A percentile compares a stretch with the other conserved stretches of the same genome.
Evolutionary conservation across 495 filamentous ascomycete genomes (phyloP).

Genomic region (Chaetomium tenue): DNA sequence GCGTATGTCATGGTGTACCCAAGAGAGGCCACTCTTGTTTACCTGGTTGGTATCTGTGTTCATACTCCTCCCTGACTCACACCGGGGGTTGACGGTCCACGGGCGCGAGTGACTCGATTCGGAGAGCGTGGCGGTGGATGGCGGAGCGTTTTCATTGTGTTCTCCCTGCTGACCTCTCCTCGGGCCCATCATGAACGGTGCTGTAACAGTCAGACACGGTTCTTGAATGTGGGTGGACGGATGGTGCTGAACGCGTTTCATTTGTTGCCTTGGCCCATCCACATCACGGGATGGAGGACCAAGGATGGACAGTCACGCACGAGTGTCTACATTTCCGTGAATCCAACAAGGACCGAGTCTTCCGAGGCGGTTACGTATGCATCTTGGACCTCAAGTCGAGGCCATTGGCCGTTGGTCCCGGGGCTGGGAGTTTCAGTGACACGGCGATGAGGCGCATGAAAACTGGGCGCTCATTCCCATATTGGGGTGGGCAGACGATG

Average conservation of each 20-base stretch:
- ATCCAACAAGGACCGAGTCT: not conserved
- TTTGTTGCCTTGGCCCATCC: not conserved
- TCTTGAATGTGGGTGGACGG: too few relatives aligned
- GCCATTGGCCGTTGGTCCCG: not conserved
- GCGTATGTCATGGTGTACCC: not conserved
- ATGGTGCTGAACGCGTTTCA: not conserved
- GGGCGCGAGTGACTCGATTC: not conserved
- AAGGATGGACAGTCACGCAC: not conserved
- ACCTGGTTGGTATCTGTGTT: not conserved
- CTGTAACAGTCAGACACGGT: not conserved
- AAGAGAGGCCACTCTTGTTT: not conserved
- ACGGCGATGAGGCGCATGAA: not conserved
- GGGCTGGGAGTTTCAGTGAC: not conserved
- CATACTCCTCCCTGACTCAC: not conserved
- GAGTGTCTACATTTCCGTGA: not conserved
- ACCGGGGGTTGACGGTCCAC: not conserved
- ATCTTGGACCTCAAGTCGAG: not conserved
- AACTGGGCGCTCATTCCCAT: too few relatives aligned
- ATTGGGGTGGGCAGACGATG: too few relatives aligned
- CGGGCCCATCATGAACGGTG: not conserved
- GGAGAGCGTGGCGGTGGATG: not conserved
- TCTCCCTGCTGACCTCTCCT: not conserved
- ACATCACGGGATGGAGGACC: not conserved
- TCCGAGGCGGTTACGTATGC: constrained; percentile 4
- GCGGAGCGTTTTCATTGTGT: not conserved